Evolutionary conservation across 441 rosid species (phyloP), one percentile per base, ranked within the genome.

Genomic region (Jatropha podagrica): DNA sequence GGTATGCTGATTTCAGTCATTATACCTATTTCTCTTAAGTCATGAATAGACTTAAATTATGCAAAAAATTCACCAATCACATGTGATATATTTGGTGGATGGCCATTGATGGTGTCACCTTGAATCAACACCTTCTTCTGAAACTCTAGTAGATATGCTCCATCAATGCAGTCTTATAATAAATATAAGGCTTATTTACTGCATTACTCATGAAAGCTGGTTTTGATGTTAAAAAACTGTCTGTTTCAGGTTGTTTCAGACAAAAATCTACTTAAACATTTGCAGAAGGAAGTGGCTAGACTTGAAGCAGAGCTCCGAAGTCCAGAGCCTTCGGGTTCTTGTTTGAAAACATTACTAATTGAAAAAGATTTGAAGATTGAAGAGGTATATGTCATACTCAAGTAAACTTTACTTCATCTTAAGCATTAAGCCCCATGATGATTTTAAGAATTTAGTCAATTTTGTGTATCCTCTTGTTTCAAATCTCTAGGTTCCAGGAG

Each of bases 211-310:
- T 56, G 55, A 55, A 27, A 12, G 65, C 51, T 60, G 68, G 20
- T 52, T 71, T 64, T 44, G 20, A n/a, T 44, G 26, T 61, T 52
- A 10, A 71, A 60, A 11, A 70, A 49, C 72, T 76, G 60, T 62
- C 26, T 26, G 51, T 66, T 80, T 79, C 90, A 94, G 98, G 89
- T 94, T 83, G 82, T 89, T 71, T 76, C 98, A 49, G 95, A 94
- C 52, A 94, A 90, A 81, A 82, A 72, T 76, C 54, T 92, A 77
- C 86, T 94, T 80, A 94, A 91, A 86, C 93, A 86, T 68, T 86
- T 92, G 79, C 97, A 94, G 84, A 84, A 90, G 83, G 95, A 94
- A 84, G 94, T 94, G 71, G 98, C 96, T 69, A 91, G 94, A 83
- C 98, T 94, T 73, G 98, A 91, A 80, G 92, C 97, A 77, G 93